These are phyloP conservation scores for Solanum sparsipilum DNA, from an alignment of 257 asterid species.

Conservation along the genomic window DNA sequence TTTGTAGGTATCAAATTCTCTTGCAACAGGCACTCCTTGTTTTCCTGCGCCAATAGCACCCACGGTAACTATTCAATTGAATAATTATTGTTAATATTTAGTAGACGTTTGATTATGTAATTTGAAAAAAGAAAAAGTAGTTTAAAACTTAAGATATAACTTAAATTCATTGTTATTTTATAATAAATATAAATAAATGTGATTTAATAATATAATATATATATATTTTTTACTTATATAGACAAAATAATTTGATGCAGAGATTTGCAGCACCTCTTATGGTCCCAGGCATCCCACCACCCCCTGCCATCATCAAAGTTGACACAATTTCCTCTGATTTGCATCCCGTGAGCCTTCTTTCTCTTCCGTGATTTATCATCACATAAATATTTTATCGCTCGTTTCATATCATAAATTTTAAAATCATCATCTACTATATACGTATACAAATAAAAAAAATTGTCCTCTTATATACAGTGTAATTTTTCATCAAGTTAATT, in stretches of 20 bases:
- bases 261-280: constrained; percentile 34
- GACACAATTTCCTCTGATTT: constrained; percentile 46
- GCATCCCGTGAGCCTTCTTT: constrained; percentile 46
- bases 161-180: no score
- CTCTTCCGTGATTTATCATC: background rate
- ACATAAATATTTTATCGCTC: background rate
- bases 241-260: constrained; percentile 17
- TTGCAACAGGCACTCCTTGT: constrained; percentile 26
- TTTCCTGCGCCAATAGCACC: constrained; percentile 34
- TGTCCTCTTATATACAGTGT: background rate
- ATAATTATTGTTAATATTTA: background rate
- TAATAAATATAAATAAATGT: background rate
- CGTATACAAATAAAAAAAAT: background rate
- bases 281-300: constrained; percentile 41
- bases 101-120: background rate
- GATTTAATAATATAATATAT: background rate
- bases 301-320: constrained; percentile 31
- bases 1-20: background rate
- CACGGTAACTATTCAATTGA: constrained; percentile 20
- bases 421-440: background rate
- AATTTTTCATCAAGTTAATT: fast-evolving
- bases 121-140: background rate
- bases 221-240: background rate
- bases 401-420: background rate
- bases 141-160: no score